Evolutionary conservation across 2,329 filamentous ascomycete genomes (phyloP).

Genomic region (Exophiala sp.): DNA sequence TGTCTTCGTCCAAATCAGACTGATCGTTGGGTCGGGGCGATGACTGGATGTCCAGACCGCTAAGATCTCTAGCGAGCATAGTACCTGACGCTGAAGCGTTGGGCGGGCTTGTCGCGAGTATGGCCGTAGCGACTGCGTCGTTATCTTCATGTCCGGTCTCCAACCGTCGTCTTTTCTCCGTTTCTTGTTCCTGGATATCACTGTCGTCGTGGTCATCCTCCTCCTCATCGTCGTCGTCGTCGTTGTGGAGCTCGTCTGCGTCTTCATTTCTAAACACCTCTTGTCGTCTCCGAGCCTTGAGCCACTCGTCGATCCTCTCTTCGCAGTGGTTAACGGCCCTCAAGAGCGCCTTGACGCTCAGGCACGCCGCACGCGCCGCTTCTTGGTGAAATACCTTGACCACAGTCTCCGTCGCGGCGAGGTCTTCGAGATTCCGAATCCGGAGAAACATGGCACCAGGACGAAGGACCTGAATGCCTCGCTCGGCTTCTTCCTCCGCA

Average conservation of each 20-base stretch:
- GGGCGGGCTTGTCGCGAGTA: constrained; percentile 14
- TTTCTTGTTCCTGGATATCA: not conserved
- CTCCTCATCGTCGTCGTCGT: not conserved
- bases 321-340: constrained; percentile 49
- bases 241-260: too few relatives aligned
- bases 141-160: not conserved
- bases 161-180: not conserved
- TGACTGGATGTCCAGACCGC: constrained; percentile 10
- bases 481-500: constrained; percentile 33
- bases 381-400: constrained; percentile 48
- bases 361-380: constrained; percentile 46
- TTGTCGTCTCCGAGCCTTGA: constrained; percentile 34
- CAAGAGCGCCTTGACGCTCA: constrained; percentile 47
- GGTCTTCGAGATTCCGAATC: constrained; percentile 45
- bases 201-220: not conserved
- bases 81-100: constrained; percentile 3
- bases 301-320: constrained; percentile 38
- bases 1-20: constrained; percentile 24
- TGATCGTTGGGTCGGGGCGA: not conserved
- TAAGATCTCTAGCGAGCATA: constrained; percentile 11
- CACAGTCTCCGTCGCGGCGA: constrained; percentile 34
- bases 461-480: constrained; percentile 33
- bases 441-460: constrained; percentile 48
- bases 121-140: not conserved
- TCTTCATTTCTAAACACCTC: constrained; percentile 22